Evolutionary conservation across 495 filamentous ascomycete genomes (phyloP), one percentile per base, ranked within the genome.

Genomic region (Hamigera avellanea): DNA sequence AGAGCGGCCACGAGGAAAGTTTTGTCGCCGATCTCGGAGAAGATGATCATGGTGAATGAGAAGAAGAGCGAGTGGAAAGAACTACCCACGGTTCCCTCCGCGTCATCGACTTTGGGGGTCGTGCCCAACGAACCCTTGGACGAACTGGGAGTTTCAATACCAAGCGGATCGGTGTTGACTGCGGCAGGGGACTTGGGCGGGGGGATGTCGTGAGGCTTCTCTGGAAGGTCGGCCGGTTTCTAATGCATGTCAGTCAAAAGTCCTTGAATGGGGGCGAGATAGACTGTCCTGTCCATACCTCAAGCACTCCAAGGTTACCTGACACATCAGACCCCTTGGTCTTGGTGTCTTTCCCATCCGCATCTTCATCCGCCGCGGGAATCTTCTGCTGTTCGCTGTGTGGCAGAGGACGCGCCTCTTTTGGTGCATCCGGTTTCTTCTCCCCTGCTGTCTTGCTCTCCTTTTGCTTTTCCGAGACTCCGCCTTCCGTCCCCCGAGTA

Each of bases 21-120:
- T 59, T 98, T 98, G 73, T 98, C 91, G 40, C 91, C 91, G 53
- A 98, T 78, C 55, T 98, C 91, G 42, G 91, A 95, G 48, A 96
- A 83, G 37, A 96, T 70, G 42, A 98, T 98, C 91, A 96, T 96
- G 40, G 87, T 86, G 36, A 95, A 76, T 6, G 91, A 91, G 33
- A 95, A 82, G 16, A 88, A 46, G 49, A 91, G 91, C 8, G 91
- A 96, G 57, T 98, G 91, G 36, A 95, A 69, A 0, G 87, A 83
- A 45, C 79, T 81, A 37, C 85, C 82, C 36, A 87, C 69, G 33
- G 80, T 78, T 14, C 76, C 75, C 32, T 59, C 62, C 14, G 59
- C 62, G 13, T 67, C 70, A 13, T 55, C 46, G 12, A 49, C 30
- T 39, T 38, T 35, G 42, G 53, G 19, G 36, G 41, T 2, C 46